Evolutionary conservation across 345 rosid species (phyloP).

Genomic region (Sisymbrium irio): DNA sequence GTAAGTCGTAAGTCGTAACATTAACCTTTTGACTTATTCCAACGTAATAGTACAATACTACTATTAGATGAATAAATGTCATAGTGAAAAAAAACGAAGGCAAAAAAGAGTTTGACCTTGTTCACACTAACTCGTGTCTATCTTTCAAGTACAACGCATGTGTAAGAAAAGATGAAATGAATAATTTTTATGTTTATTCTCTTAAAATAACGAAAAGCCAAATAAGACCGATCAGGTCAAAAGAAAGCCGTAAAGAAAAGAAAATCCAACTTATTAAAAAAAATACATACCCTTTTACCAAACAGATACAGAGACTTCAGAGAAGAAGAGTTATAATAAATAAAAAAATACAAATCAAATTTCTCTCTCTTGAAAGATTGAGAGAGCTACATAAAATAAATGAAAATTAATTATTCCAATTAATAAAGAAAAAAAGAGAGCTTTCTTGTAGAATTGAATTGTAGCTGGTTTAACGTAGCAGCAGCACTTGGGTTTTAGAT

Average conservation of each 20-base stretch:
- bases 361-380: background rate
- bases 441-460: slow-evolving; percentile 25
- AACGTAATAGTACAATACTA: background rate
- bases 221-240: slow-evolving; percentile 36
- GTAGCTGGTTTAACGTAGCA: slow-evolving; percentile 18
- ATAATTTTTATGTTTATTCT: background rate
- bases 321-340: background rate
- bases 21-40: slow-evolving; percentile 16
- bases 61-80: background rate
- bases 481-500: slow-evolving; percentile 21
- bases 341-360: no score
- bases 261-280: slow-evolving; percentile 13
- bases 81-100: background rate
- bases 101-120: slow-evolving; percentile 27
- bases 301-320: slow-evolving; percentile 24
- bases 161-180: background rate
- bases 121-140: slow-evolving; percentile 18
- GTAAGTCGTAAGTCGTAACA: no score
- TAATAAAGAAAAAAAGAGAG: slow-evolving; percentile 1
- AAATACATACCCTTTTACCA: slow-evolving; percentile 3
- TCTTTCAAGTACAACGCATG: slow-evolving; percentile 36
- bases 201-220: slow-evolving; percentile 25
- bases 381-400: background rate
- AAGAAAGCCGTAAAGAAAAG: slow-evolving; percentile 33
- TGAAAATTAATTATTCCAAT: background rate